Percentiles rank a stretch among this genome's conserved stretches.
Conservation (phyloP, 1,284 basidiomycete genomes). For the Naganishia albida region DNA sequence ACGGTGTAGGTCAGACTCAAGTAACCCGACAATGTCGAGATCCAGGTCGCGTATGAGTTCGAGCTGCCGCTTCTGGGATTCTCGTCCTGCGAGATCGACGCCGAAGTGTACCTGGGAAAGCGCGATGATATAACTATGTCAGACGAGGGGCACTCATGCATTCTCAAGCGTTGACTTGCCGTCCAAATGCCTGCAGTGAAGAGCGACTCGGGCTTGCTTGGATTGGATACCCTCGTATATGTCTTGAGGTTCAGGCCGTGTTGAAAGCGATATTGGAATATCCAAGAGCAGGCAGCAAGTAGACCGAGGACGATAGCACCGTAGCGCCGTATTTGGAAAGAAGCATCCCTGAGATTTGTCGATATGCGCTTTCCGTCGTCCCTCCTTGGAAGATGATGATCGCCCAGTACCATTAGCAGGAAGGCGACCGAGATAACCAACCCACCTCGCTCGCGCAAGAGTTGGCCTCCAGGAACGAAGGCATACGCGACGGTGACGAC, state of each 20-base stretch:
- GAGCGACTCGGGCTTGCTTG: slow-evolving; percentile 54
- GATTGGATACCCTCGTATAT: neutral
- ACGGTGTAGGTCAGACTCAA: slow-evolving; percentile 61
- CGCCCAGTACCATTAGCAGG: slow-evolving; percentile 27
- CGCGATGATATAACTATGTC: neutral
- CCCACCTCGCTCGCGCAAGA: slow-evolving; percentile 79
- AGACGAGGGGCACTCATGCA: neutral
- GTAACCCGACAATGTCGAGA: slow-evolving; percentile 65
- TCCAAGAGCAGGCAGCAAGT: slow-evolving; percentile 34
- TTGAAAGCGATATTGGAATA: slow-evolving; percentile 1
- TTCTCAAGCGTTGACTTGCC: slow-evolving; percentile 38
- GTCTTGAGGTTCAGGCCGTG: neutral
- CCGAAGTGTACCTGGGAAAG: slow-evolving; percentile 69
- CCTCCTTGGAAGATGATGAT: neutral
- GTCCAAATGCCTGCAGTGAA: slow-evolving; percentile 93
- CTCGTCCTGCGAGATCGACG: slow-evolving; percentile 76
- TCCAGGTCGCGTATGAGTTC: slow-evolving; percentile 77
- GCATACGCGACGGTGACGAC: slow-evolving; percentile 90
- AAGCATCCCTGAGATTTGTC: neutral
- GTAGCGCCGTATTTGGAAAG: neutral
- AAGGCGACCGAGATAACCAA: slow-evolving; percentile 53
- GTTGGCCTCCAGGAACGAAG: slow-evolving; percentile 80
- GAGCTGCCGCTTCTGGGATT: slow-evolving; percentile 76
- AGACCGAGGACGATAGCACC: slow-evolving; percentile 32
- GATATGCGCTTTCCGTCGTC: neutral